Evolutionary conservation across 148 eudicot genomes (phyloP), one percentile per base, ranked within the genome.

Genomic region (Amaranthus hypochondriacus): DNA sequence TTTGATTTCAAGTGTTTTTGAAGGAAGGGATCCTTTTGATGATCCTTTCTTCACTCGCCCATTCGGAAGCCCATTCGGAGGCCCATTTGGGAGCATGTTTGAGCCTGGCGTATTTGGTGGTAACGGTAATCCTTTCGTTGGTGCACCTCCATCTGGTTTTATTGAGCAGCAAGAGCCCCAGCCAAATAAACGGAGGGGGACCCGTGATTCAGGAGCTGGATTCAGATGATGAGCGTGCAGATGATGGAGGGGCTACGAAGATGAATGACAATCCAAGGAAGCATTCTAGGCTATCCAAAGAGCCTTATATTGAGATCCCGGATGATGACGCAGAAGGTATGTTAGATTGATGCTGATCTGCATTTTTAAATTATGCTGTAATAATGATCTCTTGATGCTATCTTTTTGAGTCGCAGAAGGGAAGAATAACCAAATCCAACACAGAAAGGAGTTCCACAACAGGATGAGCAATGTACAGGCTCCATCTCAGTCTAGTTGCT

Each of bases 21-120:
- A 97, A 57, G 97, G 90, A 66, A 88, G 90, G 70, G 88, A 89
- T 82, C 98, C 98, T 7, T 94, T 91, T 83, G 96, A 89, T 78
- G 96, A 91, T 62, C 96, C 97, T 81, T 91, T 94, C 82, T 91
- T 89, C 76, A 81, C 80, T 14, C 84, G 81, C 54, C 97, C 83
- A 5, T 81, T 81, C 44, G 81, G 77, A 62, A 74, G 70, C 63
- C n/a, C 56, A 28, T 28, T 28, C 39, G 39, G 39, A 28, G 2
- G 49, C 28, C 59, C 80, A 28, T 81, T 85, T 75, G 89, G 90
- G 56, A 78, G 86, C 64, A 78, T 87, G 84, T 81, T 93, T 66
- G 86, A 73, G 73, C 73, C 95, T n/a, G 75, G 82, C 75, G 50
- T 74, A 7, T 89, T 90, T 78, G 89, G 88, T 50, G 74, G 77